Evolutionary conservation across 306 rosid species (phyloP).

Genomic region (Cicer cuneatum): DNA sequence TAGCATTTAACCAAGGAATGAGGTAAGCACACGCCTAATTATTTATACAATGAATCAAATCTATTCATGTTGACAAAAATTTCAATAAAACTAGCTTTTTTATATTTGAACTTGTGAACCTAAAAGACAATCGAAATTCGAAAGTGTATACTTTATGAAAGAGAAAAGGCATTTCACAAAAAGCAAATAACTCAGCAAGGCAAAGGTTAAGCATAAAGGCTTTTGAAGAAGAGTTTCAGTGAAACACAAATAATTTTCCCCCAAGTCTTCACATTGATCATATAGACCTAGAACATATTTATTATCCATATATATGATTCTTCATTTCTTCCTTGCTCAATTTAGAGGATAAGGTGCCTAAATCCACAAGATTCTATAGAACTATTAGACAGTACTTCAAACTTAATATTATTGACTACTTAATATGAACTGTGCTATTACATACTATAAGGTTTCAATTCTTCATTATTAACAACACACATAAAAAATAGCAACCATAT

Average conservation of each 20-base stretch:
- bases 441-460: background rate
- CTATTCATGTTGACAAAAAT: background rate
- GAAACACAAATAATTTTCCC: constrained; percentile 19
- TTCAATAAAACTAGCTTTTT: background rate
- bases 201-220: constrained; percentile 3
- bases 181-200: constrained; percentile 3
- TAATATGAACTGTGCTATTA: background rate
- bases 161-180: background rate
- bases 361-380: constrained; percentile 15
- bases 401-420: background rate
- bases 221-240: constrained; percentile 28
- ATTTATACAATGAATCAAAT: background rate
- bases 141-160: constrained; percentile 16
- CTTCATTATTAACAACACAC: background rate
- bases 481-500: background rate
- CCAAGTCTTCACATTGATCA: constrained; percentile 13
- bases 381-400: background rate
- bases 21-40: background rate
- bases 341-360: constrained; percentile 11
- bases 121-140: constrained; percentile 2
- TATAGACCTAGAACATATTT: background rate
- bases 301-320: background rate
- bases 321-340: background rate
- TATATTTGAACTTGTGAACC: constrained; percentile 32
- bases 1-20: constrained; percentile 15